Conservation (phyloP, 2,329 filamentous ascomycete genomes). For the Epichloe sp. region DNA sequence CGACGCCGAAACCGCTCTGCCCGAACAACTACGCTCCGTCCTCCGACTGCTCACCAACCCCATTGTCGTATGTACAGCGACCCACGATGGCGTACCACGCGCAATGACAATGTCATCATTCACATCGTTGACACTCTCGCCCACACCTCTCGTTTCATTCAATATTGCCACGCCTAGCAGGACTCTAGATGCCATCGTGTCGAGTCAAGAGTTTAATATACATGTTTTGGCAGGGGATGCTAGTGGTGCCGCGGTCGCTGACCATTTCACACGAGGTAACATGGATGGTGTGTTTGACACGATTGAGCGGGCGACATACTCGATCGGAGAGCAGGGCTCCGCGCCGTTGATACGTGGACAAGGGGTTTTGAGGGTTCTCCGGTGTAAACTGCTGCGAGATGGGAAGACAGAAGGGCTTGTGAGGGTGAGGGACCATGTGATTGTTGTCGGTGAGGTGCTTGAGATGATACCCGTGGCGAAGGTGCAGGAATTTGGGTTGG, state of each 20-base stretch:
- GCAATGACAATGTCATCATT: conserved; percentile 50
- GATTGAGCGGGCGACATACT: conserved; percentile 2
- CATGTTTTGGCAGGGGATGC: conserved; percentile 38
- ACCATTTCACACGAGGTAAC: conserved; percentile 39
- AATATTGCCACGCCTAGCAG: conserved; percentile 44
- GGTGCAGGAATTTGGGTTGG: conserved; percentile 28
- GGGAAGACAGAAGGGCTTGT: conserved; percentile 27
- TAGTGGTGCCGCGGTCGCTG: conserved; percentile 35
- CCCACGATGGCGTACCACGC: conserved; percentile 22
- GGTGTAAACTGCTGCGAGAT: conserved; percentile 28
- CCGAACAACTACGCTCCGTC: conserved; percentile 36
- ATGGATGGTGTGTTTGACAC: conserved; percentile 23
- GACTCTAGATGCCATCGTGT: conserved; percentile 37
- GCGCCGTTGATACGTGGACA: conserved; percentile 33
- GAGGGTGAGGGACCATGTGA: conserved; percentile 37
- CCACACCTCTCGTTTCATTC: conserved; percentile 40
- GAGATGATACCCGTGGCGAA: conserved; percentile 26
- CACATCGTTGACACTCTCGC: conserved; percentile 39
- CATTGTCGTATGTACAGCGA: conserved; percentile 41
- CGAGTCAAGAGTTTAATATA: conserved; percentile 36
- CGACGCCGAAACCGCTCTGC: conserved; percentile 18
- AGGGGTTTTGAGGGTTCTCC: conserved; percentile 39
- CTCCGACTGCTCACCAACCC: conserved; percentile 42
- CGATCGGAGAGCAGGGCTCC: conserved; percentile 9
- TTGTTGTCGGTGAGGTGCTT: conserved; percentile 38